Base-by-base conservation (phyloP, 108 stramenopile species). In the Nitzschia sp. region DNA sequence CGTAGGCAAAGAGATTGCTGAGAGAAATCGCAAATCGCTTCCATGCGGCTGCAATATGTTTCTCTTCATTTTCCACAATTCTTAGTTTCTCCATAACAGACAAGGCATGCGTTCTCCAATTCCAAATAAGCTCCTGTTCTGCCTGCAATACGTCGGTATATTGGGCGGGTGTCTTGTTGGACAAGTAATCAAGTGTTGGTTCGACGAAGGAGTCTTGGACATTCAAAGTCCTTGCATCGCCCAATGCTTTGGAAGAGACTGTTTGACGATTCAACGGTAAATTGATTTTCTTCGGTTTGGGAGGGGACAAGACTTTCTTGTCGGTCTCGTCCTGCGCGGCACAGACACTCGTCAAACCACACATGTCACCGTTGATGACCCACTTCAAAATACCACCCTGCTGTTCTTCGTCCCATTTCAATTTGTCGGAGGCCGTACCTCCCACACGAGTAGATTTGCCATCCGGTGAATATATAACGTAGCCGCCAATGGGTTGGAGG, bases 1-100 rank as follows among this genome's bases (percentile, higher is more conserved):
- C 92, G 25, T 81, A 83, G 28, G 86, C 69, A 80, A 87, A 93
- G 30, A 93, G 73, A 66, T 81, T 85, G 19, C 85, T 85, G 36
- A 93, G 28, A 17, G 83, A 68, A 45, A 85, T 81, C 19, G 88
- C 89, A 60, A 93, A 80, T 4, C 76, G 47, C 35, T 87, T 87
- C 92, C 92, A 93, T 29, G 85, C 75, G 11, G 66, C 69, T 13
- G 86, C 87, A 36, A 84, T 46, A 23, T 72, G 52, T 15, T 74
- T 73, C 65, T 93, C 92, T 29, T 86, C 58, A 54, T 89, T 85
- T 22, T 75, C 41, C 9, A 90, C 58, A 2, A 72, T 47, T 34
- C 78, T 68, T 0, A 89, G 47, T 62, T 76, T 79, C 32, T 84
- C 76, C 73, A 84, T 79, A 16, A 84, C 75, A 11, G 47, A 30